Percentiles rank a stretch among this genome's conserved stretches.
phyloP scores from a whole-genome alignment of 2,329 filamentous ascomycete species.

The Aurifilum marmelostoma region DNA sequence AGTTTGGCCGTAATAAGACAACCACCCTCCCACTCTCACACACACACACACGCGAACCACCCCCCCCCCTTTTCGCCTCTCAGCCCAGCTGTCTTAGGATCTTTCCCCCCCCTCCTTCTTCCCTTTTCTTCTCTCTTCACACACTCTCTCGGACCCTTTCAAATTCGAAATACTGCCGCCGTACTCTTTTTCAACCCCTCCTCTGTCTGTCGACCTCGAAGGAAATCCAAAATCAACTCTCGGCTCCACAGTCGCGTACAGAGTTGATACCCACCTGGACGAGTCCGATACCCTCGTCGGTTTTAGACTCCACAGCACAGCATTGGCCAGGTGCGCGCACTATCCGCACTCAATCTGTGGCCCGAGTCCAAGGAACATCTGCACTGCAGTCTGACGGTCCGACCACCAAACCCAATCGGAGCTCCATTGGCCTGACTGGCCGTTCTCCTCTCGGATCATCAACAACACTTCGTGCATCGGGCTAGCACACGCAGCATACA shows the following conservation, averaged over 20 bases:
- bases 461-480: conserved; percentile 19
- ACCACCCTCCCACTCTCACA: conserved; percentile 23
- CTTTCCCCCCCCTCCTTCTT: neutral
- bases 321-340: conserved; percentile 21
- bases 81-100: conserved; percentile 9
- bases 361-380: conserved; percentile 20
- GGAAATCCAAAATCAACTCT: conserved; percentile 3
- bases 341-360: conserved; percentile 20
- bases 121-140: neutral
- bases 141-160: neutral
- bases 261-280: conserved; percentile 20
- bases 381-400: conserved; percentile 27
- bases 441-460: neutral
- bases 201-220: neutral
- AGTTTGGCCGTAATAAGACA: conserved; percentile 29
- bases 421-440: conserved; percentile 22
- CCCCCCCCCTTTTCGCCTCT: conserved; percentile 5
- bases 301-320: conserved; percentile 23
- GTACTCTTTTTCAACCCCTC: neutral
- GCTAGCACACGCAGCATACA: conserved; percentile 4
- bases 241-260: conserved; percentile 27
- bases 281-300: conserved; percentile 20
- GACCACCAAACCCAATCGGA: conserved; percentile 24
- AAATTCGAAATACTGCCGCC: neutral
- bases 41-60: neutral